phyloP scores from a whole-genome alignment of 163 green algal genomes.

The Picocystis sp. region DNA sequence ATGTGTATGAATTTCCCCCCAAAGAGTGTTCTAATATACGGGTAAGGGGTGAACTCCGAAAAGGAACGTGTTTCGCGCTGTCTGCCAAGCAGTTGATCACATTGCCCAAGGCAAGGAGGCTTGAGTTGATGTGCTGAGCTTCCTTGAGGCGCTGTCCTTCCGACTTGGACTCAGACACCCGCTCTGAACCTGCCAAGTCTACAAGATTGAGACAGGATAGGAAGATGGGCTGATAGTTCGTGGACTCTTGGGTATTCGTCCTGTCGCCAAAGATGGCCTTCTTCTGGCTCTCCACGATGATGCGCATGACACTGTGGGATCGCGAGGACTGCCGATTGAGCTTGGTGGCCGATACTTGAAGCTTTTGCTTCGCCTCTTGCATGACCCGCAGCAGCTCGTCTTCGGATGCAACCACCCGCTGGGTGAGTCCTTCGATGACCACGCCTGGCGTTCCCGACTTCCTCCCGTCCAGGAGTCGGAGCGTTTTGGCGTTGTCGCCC shows the following conservation, averaged over 20 bases:
- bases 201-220: constrained; percentile 11
- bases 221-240: too few species aligned
- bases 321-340: too few species aligned
- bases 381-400: too few species aligned
- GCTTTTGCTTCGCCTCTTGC: too few species aligned
- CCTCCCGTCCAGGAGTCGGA: not conserved
- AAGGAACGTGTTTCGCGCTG: constrained; percentile 18
- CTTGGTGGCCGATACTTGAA: too few species aligned
- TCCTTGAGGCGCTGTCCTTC: constrained; percentile 16
- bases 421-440: not conserved
- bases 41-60: constrained; percentile 18
- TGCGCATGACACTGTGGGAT: too few species aligned
- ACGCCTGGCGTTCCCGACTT: not conserved
- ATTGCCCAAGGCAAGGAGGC: constrained; percentile 17
- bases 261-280: too few species aligned
- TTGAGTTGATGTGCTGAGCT: constrained; percentile 20
- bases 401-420: too few species aligned
- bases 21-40: constrained; percentile 18
- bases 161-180: constrained; percentile 10
- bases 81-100: constrained; percentile 10
- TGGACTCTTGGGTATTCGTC: too few species aligned
- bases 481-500: not conserved
- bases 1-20: constrained; percentile 17
- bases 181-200: constrained; percentile 18
- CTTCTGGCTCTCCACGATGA: too few species aligned